phyloP scores from a whole-genome alignment of 257 asterid genomes.

The Solanum habrochaites region DNA sequence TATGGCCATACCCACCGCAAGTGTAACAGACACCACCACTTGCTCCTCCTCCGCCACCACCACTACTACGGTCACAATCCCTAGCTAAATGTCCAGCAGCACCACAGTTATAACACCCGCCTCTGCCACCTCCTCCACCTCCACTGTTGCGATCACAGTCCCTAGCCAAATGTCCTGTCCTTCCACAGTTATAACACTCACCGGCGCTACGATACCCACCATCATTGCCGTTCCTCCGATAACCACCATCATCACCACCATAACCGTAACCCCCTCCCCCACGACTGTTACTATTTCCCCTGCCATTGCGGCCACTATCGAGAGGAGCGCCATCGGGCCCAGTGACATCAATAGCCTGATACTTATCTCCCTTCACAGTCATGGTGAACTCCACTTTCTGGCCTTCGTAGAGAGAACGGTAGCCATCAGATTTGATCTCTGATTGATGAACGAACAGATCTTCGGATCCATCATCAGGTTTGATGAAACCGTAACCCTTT shows the following conservation, averaged over 20 bases:
- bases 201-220: slow-evolving; percentile 18
- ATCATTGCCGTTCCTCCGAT: slow-evolving; percentile 17
- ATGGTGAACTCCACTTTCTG: slow-evolving; percentile 66
- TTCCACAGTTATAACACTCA: slow-evolving; percentile 25
- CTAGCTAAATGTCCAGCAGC: slow-evolving; percentile 26
- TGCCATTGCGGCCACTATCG: slow-evolving; percentile 7
- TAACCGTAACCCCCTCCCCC: neutral
- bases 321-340: slow-evolving; percentile 52
- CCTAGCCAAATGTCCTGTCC: slow-evolving; percentile 35
- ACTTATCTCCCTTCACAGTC: slow-evolving; percentile 38
- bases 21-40: slow-evolving; percentile 42
- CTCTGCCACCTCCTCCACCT: slow-evolving; percentile 4
- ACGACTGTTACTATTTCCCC: neutral
- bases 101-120: slow-evolving; percentile 27
- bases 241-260: neutral
- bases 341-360: slow-evolving; percentile 61
- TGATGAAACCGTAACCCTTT: slow-evolving; percentile 80
- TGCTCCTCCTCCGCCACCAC: slow-evolving; percentile 10
- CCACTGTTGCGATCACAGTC: slow-evolving; percentile 17
- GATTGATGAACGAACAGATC: slow-evolving; percentile 85
- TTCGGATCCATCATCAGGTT: slow-evolving; percentile 57
- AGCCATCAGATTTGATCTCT: slow-evolving; percentile 70
- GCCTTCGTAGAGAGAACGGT: slow-evolving; percentile 61
- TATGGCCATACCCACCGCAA: slow-evolving; percentile 58
- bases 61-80: slow-evolving; percentile 11